Evolutionary conservation across 257 asterid species (phyloP).

Genomic region (Plantago ovata): DNA sequence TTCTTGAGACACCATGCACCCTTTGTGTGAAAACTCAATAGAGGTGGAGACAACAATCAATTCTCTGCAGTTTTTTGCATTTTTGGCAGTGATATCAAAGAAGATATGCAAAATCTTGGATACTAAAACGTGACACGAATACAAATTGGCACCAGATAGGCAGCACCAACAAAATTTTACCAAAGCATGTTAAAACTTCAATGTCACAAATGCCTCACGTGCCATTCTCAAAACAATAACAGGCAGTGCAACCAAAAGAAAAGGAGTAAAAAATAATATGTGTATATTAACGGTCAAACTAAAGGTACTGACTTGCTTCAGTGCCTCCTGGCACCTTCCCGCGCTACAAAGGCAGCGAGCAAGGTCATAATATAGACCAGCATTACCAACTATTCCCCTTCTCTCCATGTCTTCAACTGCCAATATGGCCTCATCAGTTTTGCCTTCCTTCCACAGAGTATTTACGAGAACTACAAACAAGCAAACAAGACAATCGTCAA

Average conservation of each 20-base stretch:
- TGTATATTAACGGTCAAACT: background rate
- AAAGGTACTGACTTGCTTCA: conserved; percentile 57
- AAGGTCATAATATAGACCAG: conserved; percentile 82
- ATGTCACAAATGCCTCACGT: background rate
- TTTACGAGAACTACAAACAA: conserved; percentile 65
- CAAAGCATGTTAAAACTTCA: conserved; percentile 12
- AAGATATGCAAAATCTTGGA: no score
- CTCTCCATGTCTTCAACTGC: conserved; percentile 86
- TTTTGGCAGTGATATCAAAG: no score
- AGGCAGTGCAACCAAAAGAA: background rate
- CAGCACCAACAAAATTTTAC: background rate
- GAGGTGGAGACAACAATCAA: no score
- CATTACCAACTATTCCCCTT: conserved; percentile 89
- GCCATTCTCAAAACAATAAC: background rate
- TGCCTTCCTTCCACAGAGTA: conserved; percentile 85
- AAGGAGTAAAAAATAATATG: background rate
- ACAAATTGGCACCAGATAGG: background rate
- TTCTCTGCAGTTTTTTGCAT: no score
- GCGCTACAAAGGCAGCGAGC: conserved; percentile 97
- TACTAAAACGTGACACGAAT: no score
- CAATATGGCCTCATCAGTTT: conserved; percentile 61
- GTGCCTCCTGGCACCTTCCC: conserved; percentile 82
- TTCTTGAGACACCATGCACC: no score
- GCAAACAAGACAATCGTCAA: conserved; percentile 16
- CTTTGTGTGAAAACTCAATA: no score